Base-by-base conservation (phyloP, 2,329 filamentous ascomycete genomes). In the Diaporthe helianthi region DNA sequence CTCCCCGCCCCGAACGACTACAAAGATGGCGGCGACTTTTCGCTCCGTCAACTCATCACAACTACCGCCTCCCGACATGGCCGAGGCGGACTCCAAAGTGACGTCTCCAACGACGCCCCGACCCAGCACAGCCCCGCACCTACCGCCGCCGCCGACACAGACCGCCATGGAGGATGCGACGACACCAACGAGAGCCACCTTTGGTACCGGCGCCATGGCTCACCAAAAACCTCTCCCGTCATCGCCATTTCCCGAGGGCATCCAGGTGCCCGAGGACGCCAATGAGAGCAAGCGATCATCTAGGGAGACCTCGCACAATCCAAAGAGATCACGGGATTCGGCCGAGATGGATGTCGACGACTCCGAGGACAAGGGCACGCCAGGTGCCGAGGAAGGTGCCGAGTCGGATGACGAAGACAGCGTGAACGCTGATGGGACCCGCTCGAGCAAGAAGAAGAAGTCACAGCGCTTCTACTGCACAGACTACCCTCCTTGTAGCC, bases 381-480 rank as follows among this genome's bases (percentile, higher is more conserved):
- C 75, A 1, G 80, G 78, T 65, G 71, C 55, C 64, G 86, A 87
- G 15, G 86, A 86, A 47, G 83, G 79, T 22, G 84, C 79, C 29
- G 85, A 79, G 38, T 92, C 92, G 15, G 92, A 93, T 71, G 71
- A 69, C 38, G 87, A 87, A 60, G 90, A 87, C 46, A 89, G 86
- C 73, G 84, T 90, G 26, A 86, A 86, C 68, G 88, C 85, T 13
- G 89, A 91, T 76, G 83, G 89, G 51, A 83, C 85, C n/a, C 88
- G 91, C 72, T 91, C 92, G 10, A 90, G 87, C 65, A 97, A 97
- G 82, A 98, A 98, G 87, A 98, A 97, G 83, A 98, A 97, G 82
- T 93, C 94, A 0, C 94, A 98, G 79, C 89, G 93, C 54, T 99
- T 99, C 80, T 98, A 95, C 80, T 99, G 96, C 81, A 97, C 92